Conservation (phyloP, 1,284 basidiomycete genomes). For the Thecaphora thlaspeos region DNA sequence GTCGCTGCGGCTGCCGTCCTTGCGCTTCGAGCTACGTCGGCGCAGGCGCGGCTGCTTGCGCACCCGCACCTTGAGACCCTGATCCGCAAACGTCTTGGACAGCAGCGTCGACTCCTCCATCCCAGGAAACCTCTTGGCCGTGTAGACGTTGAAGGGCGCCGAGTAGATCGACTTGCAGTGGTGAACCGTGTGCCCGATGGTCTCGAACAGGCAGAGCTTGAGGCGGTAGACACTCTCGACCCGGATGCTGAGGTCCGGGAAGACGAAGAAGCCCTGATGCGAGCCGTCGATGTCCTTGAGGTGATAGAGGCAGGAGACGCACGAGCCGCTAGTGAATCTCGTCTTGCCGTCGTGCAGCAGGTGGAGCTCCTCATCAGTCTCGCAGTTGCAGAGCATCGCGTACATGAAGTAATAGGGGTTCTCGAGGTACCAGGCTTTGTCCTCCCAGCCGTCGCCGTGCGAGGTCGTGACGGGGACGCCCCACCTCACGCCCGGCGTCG, state of each 20-base stretch:
- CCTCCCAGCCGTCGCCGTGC: conserved; percentile 50
- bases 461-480: conserved; percentile 43
- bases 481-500: conserved; percentile 23
- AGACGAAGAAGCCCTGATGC: conserved; percentile 66
- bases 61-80: conserved; percentile 54
- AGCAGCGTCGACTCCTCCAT: conserved; percentile 53
- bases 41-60: conserved; percentile 48
- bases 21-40: conserved; percentile 27
- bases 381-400: conserved; percentile 51
- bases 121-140: conserved; percentile 51
- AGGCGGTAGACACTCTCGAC: conserved; percentile 84
- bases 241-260: conserved; percentile 61
- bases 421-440: conserved; percentile 55
- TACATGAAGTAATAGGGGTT: conserved; percentile 56
- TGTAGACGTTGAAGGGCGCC: conserved; percentile 49
- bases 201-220: conserved; percentile 80
- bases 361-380: conserved; percentile 78
- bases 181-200: conserved; percentile 65
- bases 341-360: conserved; percentile 91
- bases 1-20: conserved; percentile 29
- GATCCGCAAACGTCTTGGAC: conserved; percentile 49
- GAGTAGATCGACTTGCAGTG: conserved; percentile 55
- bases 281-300: conserved; percentile 83
- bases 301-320: conserved; percentile 90
- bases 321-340: conserved; percentile 79